phyloP scores from a whole-genome alignment of 768 basidiomycete genomes.

The Lentinus tigrinus region DNA sequence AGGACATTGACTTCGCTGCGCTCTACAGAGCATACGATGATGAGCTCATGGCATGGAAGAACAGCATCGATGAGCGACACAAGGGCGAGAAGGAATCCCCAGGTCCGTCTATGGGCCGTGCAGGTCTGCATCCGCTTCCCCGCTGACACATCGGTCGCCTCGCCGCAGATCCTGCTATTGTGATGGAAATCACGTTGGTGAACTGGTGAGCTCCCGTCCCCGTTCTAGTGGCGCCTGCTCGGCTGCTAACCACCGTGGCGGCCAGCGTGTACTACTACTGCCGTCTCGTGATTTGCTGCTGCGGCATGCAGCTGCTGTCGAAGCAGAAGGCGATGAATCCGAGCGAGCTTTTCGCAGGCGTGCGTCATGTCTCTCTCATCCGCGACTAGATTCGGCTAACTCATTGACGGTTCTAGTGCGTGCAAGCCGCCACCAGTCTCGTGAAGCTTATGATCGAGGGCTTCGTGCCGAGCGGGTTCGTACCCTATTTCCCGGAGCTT shows the following conservation, averaged over 20 bases:
- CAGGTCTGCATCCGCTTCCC: not conserved
- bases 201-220: constrained; percentile 2
- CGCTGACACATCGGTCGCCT: not conserved
- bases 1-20: constrained; percentile 22
- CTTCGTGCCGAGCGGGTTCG: constrained; percentile 51
- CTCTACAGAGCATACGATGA: constrained; percentile 25
- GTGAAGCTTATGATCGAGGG: constrained; percentile 53
- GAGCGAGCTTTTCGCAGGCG: constrained; percentile 21
- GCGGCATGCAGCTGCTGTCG: constrained; percentile 50
- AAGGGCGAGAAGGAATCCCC: constrained; percentile 16
- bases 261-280: constrained; percentile 21
- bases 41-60: constrained; percentile 23
- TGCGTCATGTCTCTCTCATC: constrained; percentile 4
- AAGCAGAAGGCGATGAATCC: constrained; percentile 39
- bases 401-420: constrained; percentile 34
- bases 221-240: not conserved
- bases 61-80: constrained; percentile 15
- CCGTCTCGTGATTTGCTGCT: constrained; percentile 54
- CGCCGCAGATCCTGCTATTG: constrained; percentile 9
- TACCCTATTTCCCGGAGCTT: constrained; percentile 53
- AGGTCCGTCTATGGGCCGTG: constrained; percentile 7
- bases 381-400: not conserved
- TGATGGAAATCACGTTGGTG: constrained; percentile 17
- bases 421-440: constrained; percentile 55
- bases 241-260: not conserved